These are phyloP conservation scores for Fusarium drepaniforme DNA, from an alignment of 2,329 filamentous ascomycete species.

Conservation along the genomic window DNA sequence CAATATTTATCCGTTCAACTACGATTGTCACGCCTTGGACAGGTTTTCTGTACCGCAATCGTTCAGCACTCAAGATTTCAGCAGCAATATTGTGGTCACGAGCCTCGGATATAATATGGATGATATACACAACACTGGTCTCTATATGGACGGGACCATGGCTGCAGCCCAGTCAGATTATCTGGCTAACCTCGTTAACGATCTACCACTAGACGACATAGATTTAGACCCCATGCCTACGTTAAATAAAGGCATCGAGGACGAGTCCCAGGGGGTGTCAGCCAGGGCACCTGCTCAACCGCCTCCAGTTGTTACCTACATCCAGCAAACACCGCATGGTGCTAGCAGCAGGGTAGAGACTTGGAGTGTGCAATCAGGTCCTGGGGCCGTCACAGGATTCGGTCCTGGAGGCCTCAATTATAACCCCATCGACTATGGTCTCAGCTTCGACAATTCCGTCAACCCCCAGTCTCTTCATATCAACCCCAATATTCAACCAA, in stretches of 20 bases:
- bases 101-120: neutral
- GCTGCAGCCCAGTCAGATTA: neutral
- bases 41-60: neutral
- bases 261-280: neutral
- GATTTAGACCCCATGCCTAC: neutral
- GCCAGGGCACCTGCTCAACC: neutral
- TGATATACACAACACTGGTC: neutral
- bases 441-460: neutral
- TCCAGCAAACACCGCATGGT: neutral
- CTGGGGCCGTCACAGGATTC: neutral
- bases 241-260: neutral
- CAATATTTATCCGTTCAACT: neutral
- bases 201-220: neutral
- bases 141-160: neutral
- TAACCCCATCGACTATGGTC: neutral
- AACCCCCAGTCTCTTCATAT: neutral
- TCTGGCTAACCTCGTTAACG: neutral
- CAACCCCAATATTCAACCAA: neutral
- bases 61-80: neutral
- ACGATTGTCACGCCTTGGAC: neutral
- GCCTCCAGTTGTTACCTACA: neutral
- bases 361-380: neutral
- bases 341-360: neutral
- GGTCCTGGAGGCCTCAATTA: neutral
- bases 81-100: neutral